Conservation (phyloP, 257 asterid genomes). For the Prunella vulgaris region DNA sequence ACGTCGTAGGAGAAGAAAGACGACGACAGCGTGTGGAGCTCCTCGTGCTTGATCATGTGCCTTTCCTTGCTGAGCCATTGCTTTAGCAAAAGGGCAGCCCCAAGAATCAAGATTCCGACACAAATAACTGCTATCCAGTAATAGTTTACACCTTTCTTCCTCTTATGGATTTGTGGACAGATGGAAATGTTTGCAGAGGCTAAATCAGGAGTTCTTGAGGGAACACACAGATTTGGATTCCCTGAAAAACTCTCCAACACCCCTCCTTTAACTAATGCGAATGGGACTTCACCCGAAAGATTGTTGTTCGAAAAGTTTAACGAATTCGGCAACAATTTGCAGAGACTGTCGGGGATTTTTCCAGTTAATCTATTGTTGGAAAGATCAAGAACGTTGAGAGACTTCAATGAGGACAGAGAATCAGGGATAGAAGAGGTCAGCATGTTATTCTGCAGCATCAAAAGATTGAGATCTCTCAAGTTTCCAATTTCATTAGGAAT, state of each 20-base stretch:
- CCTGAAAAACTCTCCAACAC: conserved; percentile 66
- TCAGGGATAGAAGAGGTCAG: conserved; percentile 68
- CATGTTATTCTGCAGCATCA: conserved; percentile 59
- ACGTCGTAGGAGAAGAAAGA: conserved; percentile 67
- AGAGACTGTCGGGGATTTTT: conserved; percentile 49
- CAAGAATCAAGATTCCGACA: conserved; percentile 45
- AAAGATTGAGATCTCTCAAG: conserved; percentile 54
- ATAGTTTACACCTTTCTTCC: conserved; percentile 32
- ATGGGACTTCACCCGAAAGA: conserved; percentile 80
- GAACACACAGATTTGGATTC: conserved; percentile 66
- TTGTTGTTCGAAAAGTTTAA: conserved; percentile 71
- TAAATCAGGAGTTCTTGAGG: conserved; percentile 22
- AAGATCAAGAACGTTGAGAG: conserved; percentile 74
- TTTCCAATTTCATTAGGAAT: conserved; percentile 65
- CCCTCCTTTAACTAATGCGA: conserved; percentile 53
- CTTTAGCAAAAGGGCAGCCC: conserved; percentile 42
- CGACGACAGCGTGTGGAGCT: conserved; percentile 31
- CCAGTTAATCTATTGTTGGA: conserved; percentile 61
- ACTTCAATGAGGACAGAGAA: conserved; percentile 50
- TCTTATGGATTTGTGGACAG: conserved; percentile 35
- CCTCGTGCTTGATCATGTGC: conserved; percentile 38
- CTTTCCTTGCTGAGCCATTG: conserved; percentile 46
- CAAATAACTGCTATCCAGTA: conserved; percentile 58
- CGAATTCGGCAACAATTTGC: conserved; percentile 58
- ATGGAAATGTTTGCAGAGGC: conserved; percentile 26